Evolutionary conservation across 495 filamentous ascomycete species (phyloP).

Genomic region (Penicillium turbatum): DNA sequence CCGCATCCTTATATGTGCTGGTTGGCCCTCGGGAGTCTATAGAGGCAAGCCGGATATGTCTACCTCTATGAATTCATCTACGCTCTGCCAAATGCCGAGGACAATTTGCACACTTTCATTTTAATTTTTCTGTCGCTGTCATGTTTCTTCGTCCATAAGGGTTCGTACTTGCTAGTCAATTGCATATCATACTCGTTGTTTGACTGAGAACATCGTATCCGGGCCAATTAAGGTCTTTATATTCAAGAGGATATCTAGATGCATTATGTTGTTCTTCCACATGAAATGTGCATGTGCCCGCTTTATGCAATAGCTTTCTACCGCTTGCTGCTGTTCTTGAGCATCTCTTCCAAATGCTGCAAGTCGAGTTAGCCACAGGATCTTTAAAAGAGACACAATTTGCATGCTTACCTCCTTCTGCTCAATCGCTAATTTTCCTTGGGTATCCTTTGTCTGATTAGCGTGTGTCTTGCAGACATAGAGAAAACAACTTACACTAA

Average conservation of each 20-base stretch:
- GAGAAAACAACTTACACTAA: conserved; percentile 51
- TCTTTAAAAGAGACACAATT: not conserved
- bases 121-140: no score
- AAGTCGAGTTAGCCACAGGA: not conserved
- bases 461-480: conserved; percentile 3
- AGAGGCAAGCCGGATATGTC: no score
- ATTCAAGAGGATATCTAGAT: not conserved
- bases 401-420: conserved; percentile 50
- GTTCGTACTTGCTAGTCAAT: no score
- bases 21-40: not conserved
- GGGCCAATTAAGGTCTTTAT: not conserved
- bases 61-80: no score
- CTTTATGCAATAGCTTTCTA: conserved; percentile 16
- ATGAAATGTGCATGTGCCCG: conserved; percentile 8
- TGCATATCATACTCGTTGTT: no score
- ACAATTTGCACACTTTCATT: no score
- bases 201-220: no score
- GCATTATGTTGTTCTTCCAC: not conserved
- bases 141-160: no score
- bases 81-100: not conserved
- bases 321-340: conserved; percentile 41
- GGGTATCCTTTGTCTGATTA: conserved; percentile 53
- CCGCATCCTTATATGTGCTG: not conserved
- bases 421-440: conserved; percentile 73
- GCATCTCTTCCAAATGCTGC: conserved; percentile 45